Evolutionary conservation across 345 rosid species (phyloP).

Genomic region (Microcos paniculata): DNA sequence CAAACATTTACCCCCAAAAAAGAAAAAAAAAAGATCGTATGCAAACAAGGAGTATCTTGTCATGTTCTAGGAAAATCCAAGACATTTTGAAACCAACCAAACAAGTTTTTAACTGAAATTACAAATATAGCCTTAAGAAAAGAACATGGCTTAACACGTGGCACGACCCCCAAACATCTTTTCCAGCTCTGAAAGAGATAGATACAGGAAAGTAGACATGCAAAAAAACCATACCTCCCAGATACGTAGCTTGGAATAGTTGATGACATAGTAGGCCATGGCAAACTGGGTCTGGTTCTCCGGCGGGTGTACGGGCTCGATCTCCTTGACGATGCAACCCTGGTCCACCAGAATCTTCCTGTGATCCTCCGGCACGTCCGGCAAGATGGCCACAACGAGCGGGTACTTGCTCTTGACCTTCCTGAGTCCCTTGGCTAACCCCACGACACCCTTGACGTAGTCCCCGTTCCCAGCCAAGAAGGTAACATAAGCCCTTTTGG

Average conservation of each 20-base stretch:
- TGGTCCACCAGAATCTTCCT: slow-evolving; percentile 48
- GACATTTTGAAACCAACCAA: not conserved
- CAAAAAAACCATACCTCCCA: slow-evolving; percentile 55
- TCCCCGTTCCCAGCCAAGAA: slow-evolving; percentile 74
- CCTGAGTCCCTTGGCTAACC: slow-evolving; percentile 68
- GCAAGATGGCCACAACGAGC: slow-evolving; percentile 59
- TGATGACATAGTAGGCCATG: slow-evolving; percentile 77
- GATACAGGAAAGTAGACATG: not conserved
- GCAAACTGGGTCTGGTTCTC: slow-evolving; percentile 72
- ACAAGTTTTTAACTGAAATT: not conserved
- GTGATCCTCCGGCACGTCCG: slow-evolving; percentile 68
- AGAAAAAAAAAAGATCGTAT: not conserved
- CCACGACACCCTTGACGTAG: slow-evolving; percentile 71
- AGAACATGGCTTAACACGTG: not conserved
- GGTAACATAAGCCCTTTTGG: slow-evolving; percentile 45
- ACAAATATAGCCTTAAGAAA: not conserved
- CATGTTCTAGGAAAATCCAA: not conserved
- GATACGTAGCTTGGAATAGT: slow-evolving; percentile 76
- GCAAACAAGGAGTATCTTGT: not conserved
- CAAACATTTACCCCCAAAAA: no score
- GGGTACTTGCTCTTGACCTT: slow-evolving; percentile 56
- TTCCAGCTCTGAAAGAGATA: not conserved
- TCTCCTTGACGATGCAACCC: slow-evolving; percentile 57
- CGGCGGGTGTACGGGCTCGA: slow-evolving; percentile 59
- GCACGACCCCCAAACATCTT: not conserved